Base-by-base conservation (phyloP, 805 yeast genomes). In the Schizosaccharomyces osmophilus region DNA sequence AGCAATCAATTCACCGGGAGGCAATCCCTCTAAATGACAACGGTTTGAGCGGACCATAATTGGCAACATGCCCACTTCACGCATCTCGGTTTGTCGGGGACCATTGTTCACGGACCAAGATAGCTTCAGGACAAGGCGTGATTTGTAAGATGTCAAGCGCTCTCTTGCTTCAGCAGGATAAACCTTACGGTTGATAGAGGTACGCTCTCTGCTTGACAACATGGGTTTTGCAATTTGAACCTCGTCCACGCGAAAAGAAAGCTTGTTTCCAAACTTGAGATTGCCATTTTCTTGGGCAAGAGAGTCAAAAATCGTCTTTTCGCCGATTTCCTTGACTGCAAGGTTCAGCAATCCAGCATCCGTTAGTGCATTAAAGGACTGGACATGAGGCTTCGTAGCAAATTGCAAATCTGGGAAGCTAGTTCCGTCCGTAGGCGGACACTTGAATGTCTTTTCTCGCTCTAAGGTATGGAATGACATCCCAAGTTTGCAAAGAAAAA, bases 361-460 rank as follows among this genome's bases (percentile, higher is more conserved):
- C 29, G 95, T 85, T 62, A 93, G 76, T 4, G 97, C 97, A 76
- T 93, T 85, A 77, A 93, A 93, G 1, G 97, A 90, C 8, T 95
- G 97, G 62, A 93, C 80, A 71, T 93, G 98, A 4, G 98, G 98
- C 62, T 82, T 81, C 51, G 93, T 93, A 17, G 98, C 97, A 64
- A 87, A 95, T 63, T 79, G 79, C 45, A 93, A 77, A 51, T 88
- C 73, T 17, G 96, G 95, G 68, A 75, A 90, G 6, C 86, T 86
- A 39, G 87, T 77, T 70, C 84, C 79, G 68, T 86, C 95, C 73
- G 81, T 83, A 61, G 97, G 95, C 59, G 98, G 98, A 70, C 86
- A 82, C 67, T 79, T 79, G 74, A 87, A 93, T 66, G 94, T 79
- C 64, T 78, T 70, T 69, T 90, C 97, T 68, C 95, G 82, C 72